Evolutionary conservation across 2,329 filamentous ascomycete species (phyloP).

Genomic region (Hymenoscyphus occultus): DNA sequence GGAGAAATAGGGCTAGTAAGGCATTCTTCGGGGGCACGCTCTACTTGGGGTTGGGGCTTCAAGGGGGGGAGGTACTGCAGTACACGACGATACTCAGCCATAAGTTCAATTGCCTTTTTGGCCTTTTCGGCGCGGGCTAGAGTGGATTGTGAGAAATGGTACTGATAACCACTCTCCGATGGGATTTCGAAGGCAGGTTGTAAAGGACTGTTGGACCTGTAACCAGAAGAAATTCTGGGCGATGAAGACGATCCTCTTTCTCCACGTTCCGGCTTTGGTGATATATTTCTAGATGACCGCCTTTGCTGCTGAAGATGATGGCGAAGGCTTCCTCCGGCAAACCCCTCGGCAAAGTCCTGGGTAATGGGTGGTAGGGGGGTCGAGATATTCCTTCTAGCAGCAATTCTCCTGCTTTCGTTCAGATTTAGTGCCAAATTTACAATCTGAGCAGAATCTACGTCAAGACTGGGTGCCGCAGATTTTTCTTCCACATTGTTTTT

Average conservation of each 20-base stretch:
- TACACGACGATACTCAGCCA: constrained; percentile 77
- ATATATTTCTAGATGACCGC: constrained; percentile 57
- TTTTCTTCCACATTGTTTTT: constrained; percentile 11
- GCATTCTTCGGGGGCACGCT: constrained; percentile 43
- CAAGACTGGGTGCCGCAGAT: constrained; percentile 40
- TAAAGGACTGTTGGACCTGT: constrained; percentile 44
- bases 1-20: constrained; percentile 19
- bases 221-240: constrained; percentile 42
- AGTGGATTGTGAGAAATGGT: constrained; percentile 75
- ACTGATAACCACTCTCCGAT: constrained; percentile 50
- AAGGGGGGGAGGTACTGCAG: constrained; percentile 77
- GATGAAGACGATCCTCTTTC: constrained; percentile 31
- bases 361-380: constrained; percentile 46
- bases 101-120: constrained; percentile 79
- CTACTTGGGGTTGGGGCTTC: constrained; percentile 42
- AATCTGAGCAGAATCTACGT: constrained; percentile 82
- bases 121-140: constrained; percentile 80
- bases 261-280: constrained; percentile 51
- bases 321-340: constrained; percentile 57
- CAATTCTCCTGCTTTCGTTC: constrained; percentile 73
- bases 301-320: constrained; percentile 72
- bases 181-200: constrained; percentile 46
- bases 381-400: constrained; percentile 52
- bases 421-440: constrained; percentile 88
- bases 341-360: constrained; percentile 43